Conservation (phyloP, 352 stramenopile genomes). For the Globisporangium apiculatum region DNA sequence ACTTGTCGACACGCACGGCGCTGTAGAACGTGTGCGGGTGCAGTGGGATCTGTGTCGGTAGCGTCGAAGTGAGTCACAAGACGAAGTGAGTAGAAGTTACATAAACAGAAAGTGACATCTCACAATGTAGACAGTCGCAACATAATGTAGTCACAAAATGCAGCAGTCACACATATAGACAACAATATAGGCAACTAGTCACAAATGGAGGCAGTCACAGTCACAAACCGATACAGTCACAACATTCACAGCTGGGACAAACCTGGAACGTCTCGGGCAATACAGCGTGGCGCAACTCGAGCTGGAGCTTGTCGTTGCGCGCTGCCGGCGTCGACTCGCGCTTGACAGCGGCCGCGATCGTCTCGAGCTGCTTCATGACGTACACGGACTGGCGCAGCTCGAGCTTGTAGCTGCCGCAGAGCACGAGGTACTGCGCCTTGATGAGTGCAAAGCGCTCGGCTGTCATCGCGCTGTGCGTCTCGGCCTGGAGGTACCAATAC, state of each 20-base stretch:
- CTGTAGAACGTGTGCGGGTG: constrained; percentile 80
- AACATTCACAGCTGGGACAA: too few species aligned
- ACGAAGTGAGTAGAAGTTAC: too few species aligned
- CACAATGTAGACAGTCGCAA: neutral
- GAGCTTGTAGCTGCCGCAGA: constrained; percentile 85
- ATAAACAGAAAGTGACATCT: too few species aligned
- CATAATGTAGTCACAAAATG: neutral
- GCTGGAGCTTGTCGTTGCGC: constrained; percentile 46
- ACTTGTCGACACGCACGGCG: constrained; percentile 69
- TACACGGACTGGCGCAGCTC: constrained; percentile 89
- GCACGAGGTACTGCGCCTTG: constrained; percentile 74
- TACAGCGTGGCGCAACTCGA: constrained; percentile 39
- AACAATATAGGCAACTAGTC: too few species aligned
- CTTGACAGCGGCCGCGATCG: constrained; percentile 66
- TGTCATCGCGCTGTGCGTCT: constrained; percentile 57
- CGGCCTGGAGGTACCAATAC: constrained; percentile 78
- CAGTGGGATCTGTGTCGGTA: constrained; percentile 52
- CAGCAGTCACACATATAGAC: too few species aligned
- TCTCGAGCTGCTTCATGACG: constrained; percentile 88
- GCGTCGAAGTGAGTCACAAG: too few species aligned
- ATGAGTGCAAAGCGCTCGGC: constrained; percentile 61
- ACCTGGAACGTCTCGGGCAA: constrained; percentile 83
- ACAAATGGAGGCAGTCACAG: neutral
- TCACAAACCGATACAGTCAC: neutral
- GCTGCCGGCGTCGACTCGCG: constrained; percentile 24